Base-by-base conservation (phyloP, 2,329 filamentous ascomycete species). In the Scopulariopsis brevicaulis region DNA sequence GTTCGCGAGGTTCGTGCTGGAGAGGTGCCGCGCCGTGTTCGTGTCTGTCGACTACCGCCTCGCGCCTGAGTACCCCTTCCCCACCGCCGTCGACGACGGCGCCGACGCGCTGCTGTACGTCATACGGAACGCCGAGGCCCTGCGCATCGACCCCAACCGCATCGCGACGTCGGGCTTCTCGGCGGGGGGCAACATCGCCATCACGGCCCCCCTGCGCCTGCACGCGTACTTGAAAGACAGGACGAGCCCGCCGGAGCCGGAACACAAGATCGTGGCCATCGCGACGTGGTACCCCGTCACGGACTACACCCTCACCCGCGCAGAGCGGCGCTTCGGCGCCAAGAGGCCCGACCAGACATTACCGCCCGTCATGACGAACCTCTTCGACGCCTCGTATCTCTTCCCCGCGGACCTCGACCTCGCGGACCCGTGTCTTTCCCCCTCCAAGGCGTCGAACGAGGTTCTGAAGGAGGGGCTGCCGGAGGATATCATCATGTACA, bases 1-100 rank as follows among this genome's bases (percentile, higher is more conserved):
- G 50, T 86, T 83, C 74, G 81, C 79, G 6, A 73, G 77, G 4
- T 71, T 76, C 40, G 77, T 84, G 3, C 69, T 79, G 46, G 70
- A 77, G 28, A 71, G 75, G 4, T 71, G 80, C 14, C 76, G 81
- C 56, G 82, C 79, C 32, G 73, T 87, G 24, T 77, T 86, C 58
- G 78, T 87, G 60, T 81, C 79, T 1, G 82, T 86, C 62, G 83
- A 86, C 64, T 88, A 89, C 66, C 78, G 85, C n/a, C 76, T 87
- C 2, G 83, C 84, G 0, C 85, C 85, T 0, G 79, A 81, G 64
- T 74, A 80, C 62, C 83, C 83, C 0, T 87, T 85, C 65, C 85
- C 84, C 1, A 80, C 79, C 0, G 79, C 83, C 0, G 77, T 87
- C 0, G 83, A 88, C 62, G 85, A 88, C 65, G 81, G 81, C 51